Evolutionary conservation across 495 filamentous ascomycete genomes (phyloP).

Genomic region (Astrothelium subdiscretum): DNA sequence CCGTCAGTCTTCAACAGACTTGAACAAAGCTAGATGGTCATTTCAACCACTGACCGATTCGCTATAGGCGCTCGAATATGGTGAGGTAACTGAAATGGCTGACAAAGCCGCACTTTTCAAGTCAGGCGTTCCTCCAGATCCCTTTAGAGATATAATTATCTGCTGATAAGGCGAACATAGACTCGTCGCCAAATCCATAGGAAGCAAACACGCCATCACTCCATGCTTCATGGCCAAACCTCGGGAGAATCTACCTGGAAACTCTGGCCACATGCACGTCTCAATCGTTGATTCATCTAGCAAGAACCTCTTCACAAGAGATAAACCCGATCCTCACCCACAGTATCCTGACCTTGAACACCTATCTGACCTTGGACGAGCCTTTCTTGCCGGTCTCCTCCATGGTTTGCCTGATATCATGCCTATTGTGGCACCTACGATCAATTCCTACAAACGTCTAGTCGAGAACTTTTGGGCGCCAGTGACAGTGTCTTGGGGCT

Average conservation of each 20-base stretch:
- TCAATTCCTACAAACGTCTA: conserved; percentile 94
- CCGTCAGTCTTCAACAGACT: conserved; percentile 37
- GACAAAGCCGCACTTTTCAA: conserved; percentile 90
- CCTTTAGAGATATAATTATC: neutral
- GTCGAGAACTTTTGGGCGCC: conserved; percentile 99
- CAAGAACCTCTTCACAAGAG: conserved; percentile 72
- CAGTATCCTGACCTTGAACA: conserved; percentile 61
- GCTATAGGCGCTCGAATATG: conserved; percentile 63
- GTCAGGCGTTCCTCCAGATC: conserved; percentile 32
- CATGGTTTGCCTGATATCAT: conserved; percentile 88
- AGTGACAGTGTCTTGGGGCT: conserved; percentile 91
- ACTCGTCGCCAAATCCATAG: conserved; percentile 77
- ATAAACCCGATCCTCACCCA: conserved; percentile 54
- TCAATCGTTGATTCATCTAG: conserved; percentile 59
- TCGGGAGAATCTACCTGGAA: conserved; percentile 75
- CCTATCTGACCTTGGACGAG: conserved; percentile 78
- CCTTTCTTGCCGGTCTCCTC: conserved; percentile 85
- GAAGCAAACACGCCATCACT: conserved; percentile 76
- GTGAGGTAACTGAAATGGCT: conserved; percentile 74
- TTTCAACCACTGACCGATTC: neutral
- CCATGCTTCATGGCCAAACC: conserved; percentile 99
- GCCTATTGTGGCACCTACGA: conserved; percentile 84
- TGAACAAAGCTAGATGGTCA: neutral
- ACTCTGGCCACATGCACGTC: conserved; percentile 91
- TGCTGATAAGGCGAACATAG: conserved; percentile 21